A percentile compares a stretch with the other conserved stretches of the same genome.
These are phyloP conservation scores for Sclerotinia subarctica DNA, from an alignment of 2,329 filamentous ascomycete species.

Conservation along the genomic window DNA sequence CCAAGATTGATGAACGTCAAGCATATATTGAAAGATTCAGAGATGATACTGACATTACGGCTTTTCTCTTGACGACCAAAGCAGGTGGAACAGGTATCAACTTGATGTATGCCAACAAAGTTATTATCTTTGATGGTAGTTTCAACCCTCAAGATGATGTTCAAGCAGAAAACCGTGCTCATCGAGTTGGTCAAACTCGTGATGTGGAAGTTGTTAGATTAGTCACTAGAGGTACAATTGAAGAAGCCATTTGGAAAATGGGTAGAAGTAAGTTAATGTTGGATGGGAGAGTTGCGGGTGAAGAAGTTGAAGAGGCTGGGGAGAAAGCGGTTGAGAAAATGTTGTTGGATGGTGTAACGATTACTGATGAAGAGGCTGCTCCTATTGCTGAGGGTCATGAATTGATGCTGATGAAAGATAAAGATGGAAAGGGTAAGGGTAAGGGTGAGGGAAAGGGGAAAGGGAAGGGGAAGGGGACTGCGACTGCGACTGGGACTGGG, in stretches of 20 bases:
- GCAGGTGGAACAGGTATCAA: constrained; percentile 98
- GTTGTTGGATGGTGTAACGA: constrained; percentile 33
- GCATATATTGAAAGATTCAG: constrained; percentile 86
- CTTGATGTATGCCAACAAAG: constrained; percentile 91
- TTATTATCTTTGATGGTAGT: constrained; percentile 94
- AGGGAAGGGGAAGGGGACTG: no score
- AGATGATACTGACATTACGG: constrained; percentile 69
- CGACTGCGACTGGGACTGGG: no score
- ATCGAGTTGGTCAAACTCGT: constrained; percentile 86
- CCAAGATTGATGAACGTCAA: constrained; percentile 78
- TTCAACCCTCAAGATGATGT: constrained; percentile 98
- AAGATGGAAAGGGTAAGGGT: constrained; percentile 8
- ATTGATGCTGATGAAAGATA: background rate
- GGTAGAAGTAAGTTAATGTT: constrained; percentile 92
- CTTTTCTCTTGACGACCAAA: constrained; percentile 90
- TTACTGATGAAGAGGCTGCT: constrained; percentile 18
- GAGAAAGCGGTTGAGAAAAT: constrained; percentile 34
- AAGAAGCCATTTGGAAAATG: constrained; percentile 88
- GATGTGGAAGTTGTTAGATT: constrained; percentile 89
- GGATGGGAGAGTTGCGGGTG: constrained; percentile 69
- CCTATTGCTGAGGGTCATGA: constrained; percentile 19
- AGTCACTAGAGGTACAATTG: constrained; percentile 77
- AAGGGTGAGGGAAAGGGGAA: no score
- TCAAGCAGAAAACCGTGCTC: constrained; percentile 96
- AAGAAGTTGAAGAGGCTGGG: constrained; percentile 42